Base-by-base conservation (phyloP, 179 eudicot genomes). In the Silene vulgaris region DNA sequence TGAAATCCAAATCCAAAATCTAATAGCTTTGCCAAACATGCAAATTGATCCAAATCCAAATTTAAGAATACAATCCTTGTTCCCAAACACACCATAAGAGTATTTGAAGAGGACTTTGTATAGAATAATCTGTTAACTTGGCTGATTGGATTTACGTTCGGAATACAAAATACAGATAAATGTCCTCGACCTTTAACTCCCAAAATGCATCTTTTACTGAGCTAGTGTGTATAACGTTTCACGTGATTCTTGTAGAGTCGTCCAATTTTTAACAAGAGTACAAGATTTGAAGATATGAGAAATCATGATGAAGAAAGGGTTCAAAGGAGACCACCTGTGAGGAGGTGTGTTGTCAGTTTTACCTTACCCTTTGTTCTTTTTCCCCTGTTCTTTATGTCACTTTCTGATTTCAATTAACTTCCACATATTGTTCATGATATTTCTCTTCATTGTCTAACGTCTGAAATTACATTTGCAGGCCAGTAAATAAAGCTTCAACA, bases 241-340 rank as follows among this genome's bases (percentile, higher is more conserved):
- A 78, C 64, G 85, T 50, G 61, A 20, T 52, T 78, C 21, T 30
- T 83, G 81, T 91, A 93, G 97, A 88, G 95, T 84, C 92, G 97
- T 67, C 96, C 95, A 64, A 91, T 93, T 70, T 92, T 92, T 71
- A 92, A 93, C 72, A 93, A 93, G 83, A 93, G 96, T 80, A 91
- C 95, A 73, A 87, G 95, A 81, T 91, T 88, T 82, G 97, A 93
- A 85, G 97, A 93, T 73, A 93, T 93, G 92, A 84, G 90, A 67
- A 91, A 85, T 71, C 82, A 67, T 72, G 92, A 89, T 67, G 95
- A 93, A 12, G 97, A 91, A 80, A 88, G 90, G 80, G 69, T 72
- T 67, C 84, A 74, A 62, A 83, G 95, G 79, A 82, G 91, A 82
- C 87, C 97, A 30, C 65, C 93, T 32, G 81, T 74, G 72, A 89